A percentile compares a stretch with the other conserved stretches of the same genome.
Conservation (phyloP, 1,284 basidiomycete genomes). For the Puccinia triticina region DNA sequence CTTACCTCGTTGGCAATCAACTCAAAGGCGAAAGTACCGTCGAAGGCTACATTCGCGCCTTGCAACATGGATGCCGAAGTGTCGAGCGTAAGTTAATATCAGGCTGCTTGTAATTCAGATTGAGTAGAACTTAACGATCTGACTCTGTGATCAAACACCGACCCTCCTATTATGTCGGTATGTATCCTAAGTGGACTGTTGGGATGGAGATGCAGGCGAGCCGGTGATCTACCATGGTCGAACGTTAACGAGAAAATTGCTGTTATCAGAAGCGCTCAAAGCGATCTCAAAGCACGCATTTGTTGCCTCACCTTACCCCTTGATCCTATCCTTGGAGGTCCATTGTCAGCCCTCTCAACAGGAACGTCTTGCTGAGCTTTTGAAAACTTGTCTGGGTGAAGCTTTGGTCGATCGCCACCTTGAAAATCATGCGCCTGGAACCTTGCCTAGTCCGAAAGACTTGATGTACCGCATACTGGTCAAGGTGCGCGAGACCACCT, state of each 20-base stretch:
- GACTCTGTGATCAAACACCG: neutral
- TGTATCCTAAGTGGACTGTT: constrained; percentile 76
- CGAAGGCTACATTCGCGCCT: constrained; percentile 91
- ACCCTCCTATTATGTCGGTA: too few species aligned
- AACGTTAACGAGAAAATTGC: constrained; percentile 84
- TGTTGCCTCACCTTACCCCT: constrained; percentile 85
- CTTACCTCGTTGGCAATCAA: constrained; percentile 92
- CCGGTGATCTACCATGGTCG: constrained; percentile 87
- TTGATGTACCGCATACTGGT: constrained; percentile 79
- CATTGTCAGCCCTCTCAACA: constrained; percentile 84
- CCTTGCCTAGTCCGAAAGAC: constrained; percentile 85
- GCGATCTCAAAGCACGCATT: constrained; percentile 93
- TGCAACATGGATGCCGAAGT: constrained; percentile 85
- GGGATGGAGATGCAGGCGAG: constrained; percentile 77
- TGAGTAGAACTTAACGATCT: neutral
- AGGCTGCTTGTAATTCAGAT: constrained; percentile 32
- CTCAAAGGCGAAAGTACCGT: constrained; percentile 89
- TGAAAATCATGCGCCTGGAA: constrained; percentile 62
- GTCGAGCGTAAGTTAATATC: constrained; percentile 74
- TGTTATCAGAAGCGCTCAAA: constrained; percentile 79
- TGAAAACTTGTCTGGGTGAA: constrained; percentile 77
- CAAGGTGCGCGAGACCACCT: constrained; percentile 65
- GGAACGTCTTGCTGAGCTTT: constrained; percentile 75
- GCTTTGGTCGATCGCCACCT: constrained; percentile 70
- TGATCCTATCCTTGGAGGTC: constrained; percentile 92